Conservation (phyloP, 1,139 yeast genomes). For the Scheffersomyces stambukii region DNA sequence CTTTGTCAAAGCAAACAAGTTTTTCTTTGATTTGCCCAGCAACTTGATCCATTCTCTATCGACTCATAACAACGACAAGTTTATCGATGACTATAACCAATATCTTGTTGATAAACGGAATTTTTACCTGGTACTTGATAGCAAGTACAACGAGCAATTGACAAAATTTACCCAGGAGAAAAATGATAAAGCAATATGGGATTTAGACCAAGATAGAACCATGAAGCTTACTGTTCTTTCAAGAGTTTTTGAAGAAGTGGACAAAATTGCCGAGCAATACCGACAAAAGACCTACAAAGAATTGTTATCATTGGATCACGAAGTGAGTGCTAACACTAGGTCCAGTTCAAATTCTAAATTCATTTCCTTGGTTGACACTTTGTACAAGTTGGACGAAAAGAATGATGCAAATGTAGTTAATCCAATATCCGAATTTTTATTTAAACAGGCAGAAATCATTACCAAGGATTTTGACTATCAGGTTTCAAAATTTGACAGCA, state of each 20-base stretch:
- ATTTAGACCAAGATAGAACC: constrained; percentile 24
- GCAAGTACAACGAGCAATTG: constrained; percentile 13
- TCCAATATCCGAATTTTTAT: constrained; percentile 38
- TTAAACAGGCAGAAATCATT: constrained; percentile 31
- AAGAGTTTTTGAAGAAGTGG: constrained; percentile 65
- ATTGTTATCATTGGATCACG: constrained; percentile 42
- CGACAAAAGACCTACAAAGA: constrained; percentile 60
- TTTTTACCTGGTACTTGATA: constrained; percentile 16
- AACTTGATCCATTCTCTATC: constrained; percentile 50
- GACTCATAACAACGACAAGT: constrained; percentile 62
- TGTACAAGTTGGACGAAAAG: constrained; percentile 33
- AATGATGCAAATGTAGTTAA: constrained; percentile 16
- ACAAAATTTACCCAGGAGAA: constrained; percentile 12
- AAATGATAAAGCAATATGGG: constrained; percentile 14
- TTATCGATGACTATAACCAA: constrained; percentile 64
- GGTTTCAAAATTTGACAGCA: constrained; percentile 28
- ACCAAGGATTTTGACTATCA: constrained; percentile 35
- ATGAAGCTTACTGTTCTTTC: constrained; percentile 34
- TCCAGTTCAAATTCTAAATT: constrained; percentile 23
- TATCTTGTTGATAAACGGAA: constrained; percentile 31
- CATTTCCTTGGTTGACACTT: constrained; percentile 36
- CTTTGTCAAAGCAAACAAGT: constrained; percentile 57
- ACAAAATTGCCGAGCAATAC: constrained; percentile 59
- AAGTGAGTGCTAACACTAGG: constrained; percentile 15
- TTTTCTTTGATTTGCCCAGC: constrained; percentile 71